Conservation (phyloP, 2,329 filamentous ascomycete species). For the Cadophora sp. region DNA sequence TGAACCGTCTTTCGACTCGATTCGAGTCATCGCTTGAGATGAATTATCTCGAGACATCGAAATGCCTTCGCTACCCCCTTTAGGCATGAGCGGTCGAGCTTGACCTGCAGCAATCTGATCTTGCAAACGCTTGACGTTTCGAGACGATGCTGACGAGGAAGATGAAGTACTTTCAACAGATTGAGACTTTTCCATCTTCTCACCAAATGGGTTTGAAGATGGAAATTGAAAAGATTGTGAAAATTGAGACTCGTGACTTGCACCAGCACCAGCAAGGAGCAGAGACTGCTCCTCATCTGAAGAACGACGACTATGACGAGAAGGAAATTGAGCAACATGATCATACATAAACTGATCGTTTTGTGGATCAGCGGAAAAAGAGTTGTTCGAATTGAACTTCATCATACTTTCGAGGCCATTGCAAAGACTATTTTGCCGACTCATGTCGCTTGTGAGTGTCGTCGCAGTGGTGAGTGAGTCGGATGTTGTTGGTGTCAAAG, state of each 20-base stretch:
- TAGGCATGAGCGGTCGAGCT: conserved; percentile 41
- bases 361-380: conserved; percentile 39
- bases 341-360: conserved; percentile 40
- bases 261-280: conserved; percentile 43
- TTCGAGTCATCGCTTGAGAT: conserved; percentile 40
- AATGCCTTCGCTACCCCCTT: conserved; percentile 40
- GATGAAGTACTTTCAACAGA: conserved; percentile 45
- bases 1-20: conserved; percentile 42
- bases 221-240: conserved; percentile 39
- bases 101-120: conserved; percentile 40
- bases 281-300: conserved; percentile 44
- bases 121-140: conserved; percentile 43
- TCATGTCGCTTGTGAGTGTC: conserved; percentile 43
- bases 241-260: conserved; percentile 42
- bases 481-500: conserved; percentile 41
- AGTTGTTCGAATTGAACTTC: conserved; percentile 43
- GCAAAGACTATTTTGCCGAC: conserved; percentile 44
- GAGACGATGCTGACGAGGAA: conserved; percentile 40
- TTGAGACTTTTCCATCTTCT: conserved; percentile 44
- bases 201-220: conserved; percentile 38
- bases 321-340: conserved; percentile 37
- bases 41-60: conserved; percentile 41
- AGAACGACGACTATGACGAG: conserved; percentile 39
- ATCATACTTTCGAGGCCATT: conserved; percentile 45
- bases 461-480: conserved; percentile 43